Evolutionary conservation across 1,284 basidiomycete species (phyloP), one percentile per base, ranked within the genome.

Genomic region (Vanrija humicola): DNA sequence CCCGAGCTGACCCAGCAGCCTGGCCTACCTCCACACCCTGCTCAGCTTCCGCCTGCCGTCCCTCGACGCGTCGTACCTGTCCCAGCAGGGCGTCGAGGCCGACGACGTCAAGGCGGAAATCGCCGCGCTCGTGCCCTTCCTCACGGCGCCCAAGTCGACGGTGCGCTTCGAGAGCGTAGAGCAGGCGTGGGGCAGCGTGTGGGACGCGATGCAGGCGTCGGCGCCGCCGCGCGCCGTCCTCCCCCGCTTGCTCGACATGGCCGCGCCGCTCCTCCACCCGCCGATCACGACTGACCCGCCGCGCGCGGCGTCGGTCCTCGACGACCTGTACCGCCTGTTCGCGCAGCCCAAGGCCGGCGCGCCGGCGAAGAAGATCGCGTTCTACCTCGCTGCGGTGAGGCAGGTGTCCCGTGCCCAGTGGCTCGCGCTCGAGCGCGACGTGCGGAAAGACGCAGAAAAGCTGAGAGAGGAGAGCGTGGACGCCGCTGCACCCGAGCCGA

Each of bases 21-120:
- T 77, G 10, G 73, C 70, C 0, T 77, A 77, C 50, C 12, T 72
- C 12, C 73, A 75, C 43, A 56, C 59, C 3, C 55, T 74, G 5
- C 58, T 74, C 3, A 67, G 67, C 0, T 60, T 62, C 52, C 61
- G 71, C 9, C 59, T 76, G 1, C 69, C 71, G 7, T 68, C 68
- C 6, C 64, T 77, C 0, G 46, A 55, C 5, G 19, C 49, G 0
- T 28, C 38, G 1, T 55, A 64, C 29, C 58, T 68, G 12, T 15
- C 39, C 2, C 43, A 38, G 2, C 45, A 56, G 19, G 29, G 50
- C 8, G n/a, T 55, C 6, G 18, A 43, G 8, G 8, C 18, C 3
- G 34, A 43, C 3, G 66, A 71, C 8, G 38, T 72, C 14, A 61
- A 61, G 46, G 29, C 38, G 2, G 66, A 69, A 6, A 19, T 75